A percentile compares a stretch with the other conserved stretches of the same genome.
Conservation (phyloP, 345 rosid genomes). For the Orychophragmus violaceus region DNA sequence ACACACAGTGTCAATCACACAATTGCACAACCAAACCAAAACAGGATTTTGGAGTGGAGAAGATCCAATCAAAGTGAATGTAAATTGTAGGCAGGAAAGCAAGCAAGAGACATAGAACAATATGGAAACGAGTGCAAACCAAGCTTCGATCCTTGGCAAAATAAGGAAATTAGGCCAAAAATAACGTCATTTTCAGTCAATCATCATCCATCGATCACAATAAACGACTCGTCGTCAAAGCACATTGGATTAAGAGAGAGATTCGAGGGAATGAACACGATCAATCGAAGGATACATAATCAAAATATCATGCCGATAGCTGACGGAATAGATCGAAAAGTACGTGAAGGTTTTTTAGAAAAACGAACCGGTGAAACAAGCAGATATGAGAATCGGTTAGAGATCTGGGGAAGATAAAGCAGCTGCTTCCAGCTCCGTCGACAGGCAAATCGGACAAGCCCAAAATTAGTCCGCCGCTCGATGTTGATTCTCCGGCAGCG, state of each 20-base stretch:
- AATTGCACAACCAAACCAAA: not conserved
- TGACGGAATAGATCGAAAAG: not conserved
- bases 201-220: not conserved
- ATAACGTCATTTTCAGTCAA: not conserved
- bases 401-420: slow-evolving; percentile 12
- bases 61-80: not conserved
- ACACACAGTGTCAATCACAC: not conserved
- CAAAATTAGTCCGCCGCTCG: not conserved
- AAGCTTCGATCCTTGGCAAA: not conserved
- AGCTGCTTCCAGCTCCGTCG: slow-evolving; percentile 17
- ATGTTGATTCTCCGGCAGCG: not conserved
- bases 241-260: not conserved
- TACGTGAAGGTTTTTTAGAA: not conserved
- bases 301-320: not conserved
- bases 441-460: not conserved
- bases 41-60: no score
- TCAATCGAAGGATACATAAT: not conserved
- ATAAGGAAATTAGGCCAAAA: not conserved
- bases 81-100: not conserved
- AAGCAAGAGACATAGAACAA: not conserved
- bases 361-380: slow-evolving; percentile 25
- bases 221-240: not conserved
- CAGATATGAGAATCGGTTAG: not conserved
- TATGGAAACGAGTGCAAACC: not conserved
- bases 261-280: not conserved